phyloP scores from a whole-genome alignment of 208 protist genomes.

The Leishmania martiniquensis region DNA sequence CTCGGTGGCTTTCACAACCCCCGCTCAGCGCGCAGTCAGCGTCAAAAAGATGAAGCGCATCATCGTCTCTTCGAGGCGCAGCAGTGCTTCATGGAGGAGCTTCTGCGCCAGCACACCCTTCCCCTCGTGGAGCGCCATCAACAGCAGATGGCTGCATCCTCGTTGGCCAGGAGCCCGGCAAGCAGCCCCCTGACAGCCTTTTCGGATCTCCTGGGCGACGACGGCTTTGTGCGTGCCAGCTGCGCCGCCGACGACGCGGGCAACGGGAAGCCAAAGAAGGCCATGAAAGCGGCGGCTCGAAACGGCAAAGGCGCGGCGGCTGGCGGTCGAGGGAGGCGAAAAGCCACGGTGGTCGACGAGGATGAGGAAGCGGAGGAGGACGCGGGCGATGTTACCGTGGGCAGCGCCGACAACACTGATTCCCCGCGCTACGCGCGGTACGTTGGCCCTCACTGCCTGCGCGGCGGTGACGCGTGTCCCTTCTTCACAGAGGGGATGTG shows the following conservation, averaged over 20 bases:
- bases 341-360: not conserved
- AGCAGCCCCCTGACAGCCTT: constrained; percentile 18
- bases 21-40: constrained; percentile 33
- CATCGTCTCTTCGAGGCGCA: constrained; percentile 66
- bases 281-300: constrained; percentile 5
- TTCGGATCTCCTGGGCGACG: constrained; percentile 27
- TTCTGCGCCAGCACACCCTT: constrained; percentile 71
- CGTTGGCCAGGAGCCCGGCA: not conserved
- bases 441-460: constrained; percentile 73
- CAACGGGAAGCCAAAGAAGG: constrained; percentile 7
- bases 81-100: constrained; percentile 69
- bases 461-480: constrained; percentile 67
- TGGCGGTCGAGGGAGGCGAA: constrained; percentile 12
- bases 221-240: constrained; percentile 27
- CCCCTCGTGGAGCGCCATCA: constrained; percentile 45
- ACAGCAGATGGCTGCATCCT: constrained; percentile 11
- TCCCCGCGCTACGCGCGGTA: constrained; percentile 57
- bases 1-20: constrained; percentile 26
- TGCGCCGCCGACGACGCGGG: constrained; percentile 10
- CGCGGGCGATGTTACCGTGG: not conserved
- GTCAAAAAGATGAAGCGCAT: constrained; percentile 55
- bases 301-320: constrained; percentile 20
- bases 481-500: constrained; percentile 88
- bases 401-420: not conserved
- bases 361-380: constrained; percentile 6